These are phyloP conservation scores for Stephania yunnanensis DNA, from an alignment of 164 flowering plant genomes.

Conservation along the genomic window DNA sequence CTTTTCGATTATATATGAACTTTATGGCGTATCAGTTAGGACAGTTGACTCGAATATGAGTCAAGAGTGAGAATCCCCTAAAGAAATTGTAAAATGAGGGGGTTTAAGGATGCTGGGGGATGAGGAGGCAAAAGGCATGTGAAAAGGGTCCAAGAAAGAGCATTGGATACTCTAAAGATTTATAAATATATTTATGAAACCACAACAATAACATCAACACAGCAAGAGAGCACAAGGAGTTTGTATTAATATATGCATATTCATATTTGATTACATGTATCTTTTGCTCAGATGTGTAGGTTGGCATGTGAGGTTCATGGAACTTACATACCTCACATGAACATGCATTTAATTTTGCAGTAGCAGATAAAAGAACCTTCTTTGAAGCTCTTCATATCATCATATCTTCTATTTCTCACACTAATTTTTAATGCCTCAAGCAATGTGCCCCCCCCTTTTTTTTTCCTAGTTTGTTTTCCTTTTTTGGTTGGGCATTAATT, in stretches of 20 bases:
- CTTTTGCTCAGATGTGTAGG: neutral
- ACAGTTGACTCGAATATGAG: no score
- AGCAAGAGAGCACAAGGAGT: neutral
- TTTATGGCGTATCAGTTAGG: no score
- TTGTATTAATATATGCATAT: neutral
- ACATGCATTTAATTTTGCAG: neutral
- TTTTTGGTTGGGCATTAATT: constrained; percentile 1
- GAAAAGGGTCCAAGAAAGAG: constrained; percentile 9
- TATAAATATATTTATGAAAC: neutral
- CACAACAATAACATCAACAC: neutral
- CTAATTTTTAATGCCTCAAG: neutral
- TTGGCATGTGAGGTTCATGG: constrained; percentile 11
- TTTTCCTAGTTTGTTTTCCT: neutral
- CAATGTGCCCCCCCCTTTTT: neutral
- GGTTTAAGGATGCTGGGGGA: constrained; percentile 16
- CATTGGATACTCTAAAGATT: constrained; percentile 13
- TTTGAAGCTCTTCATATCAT: neutral
- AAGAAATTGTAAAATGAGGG: neutral
- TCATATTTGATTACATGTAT: neutral
- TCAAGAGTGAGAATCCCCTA: neutral
- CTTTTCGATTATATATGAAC: no score
- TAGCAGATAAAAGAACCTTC: neutral
- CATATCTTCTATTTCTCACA: neutral
- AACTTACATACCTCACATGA: constrained; percentile 16
- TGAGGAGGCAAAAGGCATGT: constrained; percentile 17